These are phyloP conservation scores for Yarrowia sp. DNA, from an alignment of 805 yeast genomes.

Conservation along the genomic window DNA sequence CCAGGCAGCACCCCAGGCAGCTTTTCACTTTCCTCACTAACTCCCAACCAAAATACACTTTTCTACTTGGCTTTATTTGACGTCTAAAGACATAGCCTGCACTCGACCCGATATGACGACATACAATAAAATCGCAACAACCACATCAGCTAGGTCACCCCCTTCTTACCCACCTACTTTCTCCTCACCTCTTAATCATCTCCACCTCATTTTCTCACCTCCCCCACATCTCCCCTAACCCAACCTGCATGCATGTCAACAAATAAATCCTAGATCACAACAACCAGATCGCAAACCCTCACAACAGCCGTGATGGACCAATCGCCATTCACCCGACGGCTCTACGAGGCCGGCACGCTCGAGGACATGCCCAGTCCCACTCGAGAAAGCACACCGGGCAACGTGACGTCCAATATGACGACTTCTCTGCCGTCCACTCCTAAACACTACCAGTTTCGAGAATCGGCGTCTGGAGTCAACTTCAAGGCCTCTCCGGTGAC, in stretches of 20 bases:
- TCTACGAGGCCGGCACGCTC: slow-evolving; percentile 20
- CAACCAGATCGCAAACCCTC: neutral
- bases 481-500: slow-evolving; percentile 36
- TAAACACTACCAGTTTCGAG: slow-evolving; percentile 27
- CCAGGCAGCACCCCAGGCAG: too few relatives aligned
- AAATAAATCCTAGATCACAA: neutral
- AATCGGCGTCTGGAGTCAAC: slow-evolving; percentile 16
- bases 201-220: neutral
- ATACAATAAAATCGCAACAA: too few relatives aligned
- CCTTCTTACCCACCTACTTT: neutral
- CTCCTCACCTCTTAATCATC: neutral
- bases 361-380: slow-evolving; percentile 18
- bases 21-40: too few relatives aligned
- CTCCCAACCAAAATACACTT: too few relatives aligned
- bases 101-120: too few relatives aligned
- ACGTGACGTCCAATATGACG: slow-evolving; percentile 8
- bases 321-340: slow-evolving; percentile 26
- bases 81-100: too few relatives aligned
- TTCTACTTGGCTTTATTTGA: too few relatives aligned
- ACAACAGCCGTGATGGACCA: slow-evolving; percentile 2
- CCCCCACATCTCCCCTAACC: slow-evolving; percentile 7
- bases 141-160: neutral
- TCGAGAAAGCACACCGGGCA: neutral
- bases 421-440: slow-evolving; percentile 29
- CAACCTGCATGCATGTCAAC: slow-evolving; percentile 1